phyloP scores from a whole-genome alignment of 2,329 filamentous ascomycete species.

The Microsporum ferrugineum region DNA sequence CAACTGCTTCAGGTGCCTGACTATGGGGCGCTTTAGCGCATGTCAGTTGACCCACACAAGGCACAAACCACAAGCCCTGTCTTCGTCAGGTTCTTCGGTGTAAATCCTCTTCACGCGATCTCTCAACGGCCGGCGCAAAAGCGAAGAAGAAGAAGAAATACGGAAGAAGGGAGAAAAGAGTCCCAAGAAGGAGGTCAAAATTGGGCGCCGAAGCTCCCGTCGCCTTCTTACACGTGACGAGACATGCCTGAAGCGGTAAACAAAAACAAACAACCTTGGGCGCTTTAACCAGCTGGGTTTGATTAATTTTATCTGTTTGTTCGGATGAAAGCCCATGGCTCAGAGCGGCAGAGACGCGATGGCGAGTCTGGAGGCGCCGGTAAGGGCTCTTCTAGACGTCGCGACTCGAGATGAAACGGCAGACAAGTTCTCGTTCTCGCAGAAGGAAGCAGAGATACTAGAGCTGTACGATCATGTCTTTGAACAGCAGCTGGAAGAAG shows the following conservation, averaged over 20 bases:
- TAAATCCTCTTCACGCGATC: conserved; percentile 1
- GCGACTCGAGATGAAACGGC: conserved; percentile 30
- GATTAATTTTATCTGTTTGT: background rate
- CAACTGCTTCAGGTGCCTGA: background rate
- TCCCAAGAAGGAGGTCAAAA: background rate
- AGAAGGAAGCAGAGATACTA: conserved; percentile 54
- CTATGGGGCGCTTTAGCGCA: background rate
- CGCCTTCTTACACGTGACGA: background rate
- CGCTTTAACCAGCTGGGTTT: background rate
- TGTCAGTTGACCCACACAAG: conserved; percentile 2
- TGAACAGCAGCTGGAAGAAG: conserved; percentile 60
- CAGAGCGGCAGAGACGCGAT: conserved; percentile 20
- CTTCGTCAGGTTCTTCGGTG: background rate
- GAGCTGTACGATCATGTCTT: conserved; percentile 60
- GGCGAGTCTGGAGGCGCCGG: conserved; percentile 24
- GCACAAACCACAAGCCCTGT: background rate
- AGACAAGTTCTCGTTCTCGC: conserved; percentile 48
- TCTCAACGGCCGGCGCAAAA: background rate
- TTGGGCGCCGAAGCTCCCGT: background rate
- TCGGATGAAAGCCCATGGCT: conserved; percentile 23
- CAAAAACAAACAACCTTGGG: background rate
- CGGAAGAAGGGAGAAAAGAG: background rate
- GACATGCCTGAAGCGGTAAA: background rate
- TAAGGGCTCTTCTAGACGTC: conserved; percentile 30
- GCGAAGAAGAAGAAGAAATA: background rate